phyloP scores from a whole-genome alignment of 2,329 filamentous ascomycete genomes.

The Trichoderma breve region DNA sequence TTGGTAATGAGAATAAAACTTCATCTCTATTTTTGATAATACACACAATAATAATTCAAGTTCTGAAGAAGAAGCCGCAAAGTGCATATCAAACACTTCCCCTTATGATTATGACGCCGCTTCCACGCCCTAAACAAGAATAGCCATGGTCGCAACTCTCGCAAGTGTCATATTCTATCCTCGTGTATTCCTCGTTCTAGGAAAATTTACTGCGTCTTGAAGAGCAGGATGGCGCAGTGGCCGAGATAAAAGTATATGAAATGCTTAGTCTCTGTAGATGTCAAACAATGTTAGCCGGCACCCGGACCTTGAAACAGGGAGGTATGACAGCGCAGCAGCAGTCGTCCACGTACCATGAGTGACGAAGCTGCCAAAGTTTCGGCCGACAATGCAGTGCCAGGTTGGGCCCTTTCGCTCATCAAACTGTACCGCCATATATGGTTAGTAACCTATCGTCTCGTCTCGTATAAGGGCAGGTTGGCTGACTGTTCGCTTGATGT shows the following conservation, averaged over 20 bases:
- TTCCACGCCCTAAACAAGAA: neutral
- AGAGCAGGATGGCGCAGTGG: conserved; percentile 95
- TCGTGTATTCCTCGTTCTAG: neutral
- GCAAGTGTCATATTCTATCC: neutral
- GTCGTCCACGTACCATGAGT: conserved; percentile 72
- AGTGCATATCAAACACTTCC: neutral
- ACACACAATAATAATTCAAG: neutral
- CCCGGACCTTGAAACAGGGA: neutral
- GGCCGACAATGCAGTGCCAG: conserved; percentile 98
- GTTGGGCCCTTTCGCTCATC: conserved; percentile 95
- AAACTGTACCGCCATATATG: conserved; percentile 58
- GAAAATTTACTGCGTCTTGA: conserved; percentile 84
- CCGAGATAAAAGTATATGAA: conserved; percentile 99
- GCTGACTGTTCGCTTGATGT: conserved; percentile 87
- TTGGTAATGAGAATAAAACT: neutral
- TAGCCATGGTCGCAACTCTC: neutral
- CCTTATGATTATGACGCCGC: neutral
- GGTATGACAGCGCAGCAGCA: neutral
- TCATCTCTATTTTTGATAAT: neutral
- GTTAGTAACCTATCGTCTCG: neutral
- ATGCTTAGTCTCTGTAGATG: conserved; percentile 83
- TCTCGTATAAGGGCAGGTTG: neutral
- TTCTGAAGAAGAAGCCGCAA: conserved; percentile 10
- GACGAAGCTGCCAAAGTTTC: conserved; percentile 98
- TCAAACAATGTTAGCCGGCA: neutral